Conservation (phyloP, 805 yeast genomes). For the Clavispora santaluciae region DNA sequence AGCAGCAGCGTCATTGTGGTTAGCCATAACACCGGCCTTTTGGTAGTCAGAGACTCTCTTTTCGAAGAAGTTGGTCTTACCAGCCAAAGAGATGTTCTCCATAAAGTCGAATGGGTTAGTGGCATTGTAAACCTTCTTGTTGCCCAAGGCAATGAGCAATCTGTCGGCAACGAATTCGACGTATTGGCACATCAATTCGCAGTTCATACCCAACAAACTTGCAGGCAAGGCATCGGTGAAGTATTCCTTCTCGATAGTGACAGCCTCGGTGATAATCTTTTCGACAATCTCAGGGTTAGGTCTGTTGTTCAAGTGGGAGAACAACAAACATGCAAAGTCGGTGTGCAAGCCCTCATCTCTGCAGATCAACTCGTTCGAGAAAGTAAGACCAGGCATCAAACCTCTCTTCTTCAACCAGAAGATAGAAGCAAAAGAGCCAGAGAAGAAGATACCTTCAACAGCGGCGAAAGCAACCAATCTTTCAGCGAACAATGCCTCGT, state of each 20-base stretch:
- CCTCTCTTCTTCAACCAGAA: conserved; percentile 99
- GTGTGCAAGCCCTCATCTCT: conserved; percentile 99
- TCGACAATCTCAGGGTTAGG: conserved; percentile 77
- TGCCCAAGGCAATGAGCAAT: conserved; percentile 84
- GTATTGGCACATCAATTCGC: conserved; percentile 91
- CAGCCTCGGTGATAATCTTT: conserved; percentile 91
- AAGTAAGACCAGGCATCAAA: conserved; percentile 97
- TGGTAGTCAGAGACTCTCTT: conserved; percentile 98
- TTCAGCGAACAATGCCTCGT: conserved; percentile 86
- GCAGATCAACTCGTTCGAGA: conserved; percentile 94
- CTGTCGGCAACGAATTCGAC: conserved; percentile 98
- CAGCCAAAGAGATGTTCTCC: conserved; percentile 98
- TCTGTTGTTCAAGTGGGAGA: conserved; percentile 87
- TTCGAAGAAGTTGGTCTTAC: conserved; percentile 98
- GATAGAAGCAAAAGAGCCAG: conserved; percentile 97
- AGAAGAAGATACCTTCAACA: conserved; percentile 97
- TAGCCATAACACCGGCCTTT: conserved; percentile 98
- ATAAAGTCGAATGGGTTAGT: conserved; percentile 96
- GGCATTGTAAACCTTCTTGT: conserved; percentile 80
- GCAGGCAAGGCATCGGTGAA: conserved; percentile 82
- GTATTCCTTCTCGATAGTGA: conserved; percentile 74
- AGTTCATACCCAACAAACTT: conserved; percentile 91
- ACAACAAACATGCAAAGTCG: conserved; percentile 94
- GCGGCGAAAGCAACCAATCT: conserved; percentile 98
- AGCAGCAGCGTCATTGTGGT: conserved; percentile 45